Conservation (phyloP, 2,329 filamentous ascomycete genomes). For the Fusarium multiceps region DNA sequence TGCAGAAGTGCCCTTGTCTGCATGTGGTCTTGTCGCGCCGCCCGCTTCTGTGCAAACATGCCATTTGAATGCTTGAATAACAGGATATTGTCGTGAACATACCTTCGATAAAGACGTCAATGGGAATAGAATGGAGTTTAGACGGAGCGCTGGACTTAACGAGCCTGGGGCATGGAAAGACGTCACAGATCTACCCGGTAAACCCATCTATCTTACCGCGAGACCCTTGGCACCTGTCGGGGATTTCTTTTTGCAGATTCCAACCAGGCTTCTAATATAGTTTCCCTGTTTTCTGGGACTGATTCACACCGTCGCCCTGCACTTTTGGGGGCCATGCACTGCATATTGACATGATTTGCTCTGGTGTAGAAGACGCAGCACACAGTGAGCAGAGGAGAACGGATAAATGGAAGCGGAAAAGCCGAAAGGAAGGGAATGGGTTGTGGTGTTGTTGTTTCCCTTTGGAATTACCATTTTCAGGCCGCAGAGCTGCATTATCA, state of each 20-base stretch:
- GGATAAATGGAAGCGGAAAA: conserved; percentile 14
- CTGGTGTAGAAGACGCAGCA: not conserved
- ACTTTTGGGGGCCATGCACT: conserved; percentile 3
- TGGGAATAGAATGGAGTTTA: conserved; percentile 27
- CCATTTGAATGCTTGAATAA: not conserved
- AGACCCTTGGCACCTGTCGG: conserved; percentile 18
- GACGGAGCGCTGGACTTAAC: conserved; percentile 28
- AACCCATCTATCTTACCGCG: not conserved
- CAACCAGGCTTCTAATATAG: not conserved
- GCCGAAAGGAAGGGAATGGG: not conserved
- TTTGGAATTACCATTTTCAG: not conserved
- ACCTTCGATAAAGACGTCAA: not conserved
- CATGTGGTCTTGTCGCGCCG: not conserved
- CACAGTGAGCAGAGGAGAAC: not conserved
- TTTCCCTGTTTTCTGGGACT: conserved; percentile 21
- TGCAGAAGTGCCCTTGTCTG: not conserved
- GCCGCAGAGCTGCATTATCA: conserved; percentile 17
- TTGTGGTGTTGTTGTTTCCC: conserved; percentile 7
- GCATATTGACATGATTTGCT: not conserved
- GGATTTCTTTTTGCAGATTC: conserved; percentile 9
- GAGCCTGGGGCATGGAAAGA: conserved; percentile 16
- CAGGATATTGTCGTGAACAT: not conserved
- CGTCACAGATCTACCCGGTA: conserved; percentile 21
- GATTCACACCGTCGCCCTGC: not conserved
- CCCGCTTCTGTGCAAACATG: not conserved